Evolutionary conservation across 805 yeast genomes (phyloP).

Genomic region (Pichia heedii): DNA sequence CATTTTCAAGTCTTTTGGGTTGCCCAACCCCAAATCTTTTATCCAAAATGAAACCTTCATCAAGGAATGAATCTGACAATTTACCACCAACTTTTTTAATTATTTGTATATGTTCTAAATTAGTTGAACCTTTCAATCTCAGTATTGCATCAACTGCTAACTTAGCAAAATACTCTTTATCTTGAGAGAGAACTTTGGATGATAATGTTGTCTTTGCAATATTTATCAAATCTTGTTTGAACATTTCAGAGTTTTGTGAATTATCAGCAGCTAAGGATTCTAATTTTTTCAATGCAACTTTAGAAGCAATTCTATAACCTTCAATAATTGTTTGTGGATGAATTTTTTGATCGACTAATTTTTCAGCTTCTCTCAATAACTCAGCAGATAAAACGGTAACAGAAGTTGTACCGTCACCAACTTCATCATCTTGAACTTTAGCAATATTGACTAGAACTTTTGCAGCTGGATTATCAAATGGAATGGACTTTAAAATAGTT

Average conservation of each 20-base stretch:
- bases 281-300: constrained; percentile 77
- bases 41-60: constrained; percentile 89
- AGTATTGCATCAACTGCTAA: constrained; percentile 92
- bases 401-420: constrained; percentile 97
- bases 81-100: constrained; percentile 92
- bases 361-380: constrained; percentile 88
- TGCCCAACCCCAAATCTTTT: constrained; percentile 92
- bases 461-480: constrained; percentile 96
- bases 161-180: constrained; percentile 79
- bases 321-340: constrained; percentile 98
- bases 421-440: constrained; percentile 95
- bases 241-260: constrained; percentile 44
- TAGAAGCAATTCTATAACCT: constrained; percentile 84
- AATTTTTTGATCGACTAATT: constrained; percentile 80
- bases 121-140: constrained; percentile 77
- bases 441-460: constrained; percentile 90
- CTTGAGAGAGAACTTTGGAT: constrained; percentile 91
- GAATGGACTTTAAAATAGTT: constrained; percentile 86
- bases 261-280: constrained; percentile 70
- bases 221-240: constrained; percentile 68
- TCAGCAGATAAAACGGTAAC: constrained; percentile 91
- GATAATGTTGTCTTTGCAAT: constrained; percentile 92
- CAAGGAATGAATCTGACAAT: constrained; percentile 83
- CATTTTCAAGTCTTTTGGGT: constrained; percentile 76
- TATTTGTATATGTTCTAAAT: constrained; percentile 86